A percentile compares a stretch with the other conserved stretches of the same genome.
phyloP scores from a whole-genome alignment of 2,329 filamentous ascomycete species.

The Fonsecaea monophora region DNA sequence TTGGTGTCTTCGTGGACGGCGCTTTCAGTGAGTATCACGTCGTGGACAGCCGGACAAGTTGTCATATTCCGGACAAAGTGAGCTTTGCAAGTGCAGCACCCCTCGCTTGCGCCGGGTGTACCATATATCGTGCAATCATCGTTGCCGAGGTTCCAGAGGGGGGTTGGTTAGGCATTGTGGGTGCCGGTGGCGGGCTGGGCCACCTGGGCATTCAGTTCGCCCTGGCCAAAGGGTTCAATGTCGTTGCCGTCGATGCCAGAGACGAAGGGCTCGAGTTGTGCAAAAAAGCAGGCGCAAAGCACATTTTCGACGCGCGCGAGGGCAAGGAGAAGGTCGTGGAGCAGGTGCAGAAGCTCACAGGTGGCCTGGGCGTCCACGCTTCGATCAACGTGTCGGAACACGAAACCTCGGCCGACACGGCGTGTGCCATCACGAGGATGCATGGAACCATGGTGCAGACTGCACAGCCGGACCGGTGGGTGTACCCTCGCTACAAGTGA shows the following conservation, averaged over 20 bases:
- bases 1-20: conserved; percentile 60
- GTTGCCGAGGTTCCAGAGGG: conserved; percentile 48
- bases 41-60: conserved; percentile 57
- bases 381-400: conserved; percentile 64
- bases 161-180: conserved; percentile 55
- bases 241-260: conserved; percentile 62
- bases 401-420: conserved; percentile 56
- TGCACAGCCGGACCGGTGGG: conserved; percentile 52
- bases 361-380: conserved; percentile 58
- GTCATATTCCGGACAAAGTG: conserved; percentile 57
- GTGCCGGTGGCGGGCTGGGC: conserved; percentile 60
- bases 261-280: conserved; percentile 61
- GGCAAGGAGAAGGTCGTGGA: conserved; percentile 58
- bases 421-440: conserved; percentile 64
- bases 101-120: conserved; percentile 63
- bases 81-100: conserved; percentile 61
- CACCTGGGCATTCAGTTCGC: conserved; percentile 63
- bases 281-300: conserved; percentile 57
- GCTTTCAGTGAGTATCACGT: conserved; percentile 64
- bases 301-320: conserved; percentile 60
- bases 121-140: conserved; percentile 57
- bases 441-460: conserved; percentile 66
- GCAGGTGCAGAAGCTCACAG: conserved; percentile 57
- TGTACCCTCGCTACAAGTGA: neutral
- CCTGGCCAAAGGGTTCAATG: conserved; percentile 57